Evolutionary conservation across 2,329 filamentous ascomycete species (phyloP).

Genomic region (Elsinoe australis): DNA sequence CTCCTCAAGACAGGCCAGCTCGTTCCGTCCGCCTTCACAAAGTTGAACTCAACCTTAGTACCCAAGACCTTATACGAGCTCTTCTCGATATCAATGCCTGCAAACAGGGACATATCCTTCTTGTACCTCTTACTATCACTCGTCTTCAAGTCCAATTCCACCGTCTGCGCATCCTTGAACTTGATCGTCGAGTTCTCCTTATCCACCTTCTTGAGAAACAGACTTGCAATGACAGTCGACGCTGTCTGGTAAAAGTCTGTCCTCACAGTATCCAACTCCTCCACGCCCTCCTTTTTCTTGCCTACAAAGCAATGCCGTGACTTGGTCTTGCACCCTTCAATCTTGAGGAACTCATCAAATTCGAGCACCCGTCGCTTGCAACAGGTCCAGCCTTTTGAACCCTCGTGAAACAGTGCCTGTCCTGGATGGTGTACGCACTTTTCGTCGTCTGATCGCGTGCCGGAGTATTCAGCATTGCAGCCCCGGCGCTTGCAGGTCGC

Average conservation of each 20-base stretch:
- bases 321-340: conserved; percentile 82
- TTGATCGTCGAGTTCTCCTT: conserved; percentile 66
- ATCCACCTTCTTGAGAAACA: conserved; percentile 96
- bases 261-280: conserved; percentile 75
- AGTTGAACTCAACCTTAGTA: conserved; percentile 76
- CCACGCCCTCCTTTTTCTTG: conserved; percentile 50
- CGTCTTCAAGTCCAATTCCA: conserved; percentile 78
- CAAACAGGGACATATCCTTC: conserved; percentile 66
- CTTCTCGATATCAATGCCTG: conserved; percentile 64
- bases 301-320: conserved; percentile 76
- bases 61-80: conserved; percentile 75
- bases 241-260: conserved; percentile 94
- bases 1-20: conserved; percentile 81
- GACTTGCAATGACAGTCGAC: conserved; percentile 74
- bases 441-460: conserved; percentile 57
- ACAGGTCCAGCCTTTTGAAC: conserved; percentile 94
- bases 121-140: conserved; percentile 77
- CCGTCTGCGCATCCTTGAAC: conserved; percentile 52
- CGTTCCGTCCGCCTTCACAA: conserved; percentile 64
- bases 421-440: conserved; percentile 85
- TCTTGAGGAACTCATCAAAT: conserved; percentile 96
- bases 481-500: conserved; percentile 69
- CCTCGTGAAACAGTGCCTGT: conserved; percentile 89
- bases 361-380: conserved; percentile 93
- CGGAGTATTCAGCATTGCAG: conserved; percentile 61